Base-by-base conservation (phyloP, 345 rosid genomes). In the Ricinus communis region DNA sequence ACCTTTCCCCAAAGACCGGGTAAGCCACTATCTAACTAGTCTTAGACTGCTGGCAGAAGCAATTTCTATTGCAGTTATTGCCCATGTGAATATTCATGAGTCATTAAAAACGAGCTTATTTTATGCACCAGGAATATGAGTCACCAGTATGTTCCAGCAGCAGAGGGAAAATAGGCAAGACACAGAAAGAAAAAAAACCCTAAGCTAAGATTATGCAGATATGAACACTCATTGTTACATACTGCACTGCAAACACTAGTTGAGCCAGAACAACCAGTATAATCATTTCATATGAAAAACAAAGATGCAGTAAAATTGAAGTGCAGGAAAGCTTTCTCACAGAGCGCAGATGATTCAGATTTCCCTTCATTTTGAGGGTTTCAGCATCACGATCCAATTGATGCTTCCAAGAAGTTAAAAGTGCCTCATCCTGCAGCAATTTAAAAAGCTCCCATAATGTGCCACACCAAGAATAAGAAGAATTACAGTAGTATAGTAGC, bases 301-400 rank as follows among this genome's bases (percentile, higher is more conserved):
- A 40, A 43, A 56, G 43, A 50, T 5, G 51, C 21, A 28, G 8
- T 13, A 68, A 33, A 58, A 53, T 33, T 19, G 10, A 63, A 59
- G 61, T 5, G 47, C 14, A 24, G 62, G 33, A 62, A 55, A 14
- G 51, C 75, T 50, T 56, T 81, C 97, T 83, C 82, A 93, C 97
- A 41, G 83, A 62, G 63, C 86, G 87, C 74, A 90, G 79, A 62
- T 77, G 85, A 82, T 84, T 85, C 65, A 85, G 57, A 81, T 93
- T 93, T 62, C 89, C 96, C 81, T 89, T 89, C 85, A 84, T 74
- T 82, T 89, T 93, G 64, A 89, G 88, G 66, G 88, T 90, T 74
- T 87, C 97, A 64, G 91, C 79, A 86, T 93, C 97, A 74, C 83
- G 83, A 74, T 88, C 93, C 83, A 93, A 71, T 50, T 91, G 96